Conservation (phyloP, 805 yeast genomes). For the Schwanniomyces yamadae region DNA sequence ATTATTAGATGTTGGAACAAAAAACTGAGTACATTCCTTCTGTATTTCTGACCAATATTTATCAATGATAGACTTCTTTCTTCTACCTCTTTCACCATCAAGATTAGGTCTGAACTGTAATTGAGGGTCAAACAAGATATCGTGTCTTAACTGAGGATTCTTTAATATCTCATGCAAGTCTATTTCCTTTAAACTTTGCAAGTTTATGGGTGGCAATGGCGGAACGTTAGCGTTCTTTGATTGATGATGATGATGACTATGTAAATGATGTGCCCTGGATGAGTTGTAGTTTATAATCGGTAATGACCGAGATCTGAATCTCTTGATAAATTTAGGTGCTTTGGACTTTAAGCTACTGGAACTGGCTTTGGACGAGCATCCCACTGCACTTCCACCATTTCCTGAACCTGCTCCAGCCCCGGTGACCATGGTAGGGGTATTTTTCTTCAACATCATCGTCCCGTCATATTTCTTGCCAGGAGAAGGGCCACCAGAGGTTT, state of each 20-base stretch:
- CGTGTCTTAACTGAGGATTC: constrained; percentile 91
- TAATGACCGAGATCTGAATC: constrained; percentile 38
- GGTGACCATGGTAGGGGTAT: constrained; percentile 1
- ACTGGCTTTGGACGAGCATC: background rate
- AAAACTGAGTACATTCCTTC: constrained; percentile 57
- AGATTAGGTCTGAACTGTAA: constrained; percentile 87
- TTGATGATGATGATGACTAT: constrained; percentile 12
- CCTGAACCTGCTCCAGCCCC: background rate
- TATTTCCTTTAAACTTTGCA: constrained; percentile 78
- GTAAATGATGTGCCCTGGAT: constrained; percentile 9
- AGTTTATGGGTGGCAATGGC: constrained; percentile 77
- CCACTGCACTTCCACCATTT: background rate
- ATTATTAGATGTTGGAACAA: constrained; percentile 9
- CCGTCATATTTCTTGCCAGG: background rate
- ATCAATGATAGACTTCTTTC: constrained; percentile 73
- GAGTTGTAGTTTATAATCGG: constrained; percentile 40
- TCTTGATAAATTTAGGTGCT: constrained; percentile 34
- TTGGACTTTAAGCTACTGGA: constrained; percentile 12
- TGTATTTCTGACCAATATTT: constrained; percentile 81
- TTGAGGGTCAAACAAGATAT: constrained; percentile 87
- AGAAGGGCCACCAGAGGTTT: background rate
- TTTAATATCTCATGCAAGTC: constrained; percentile 85
- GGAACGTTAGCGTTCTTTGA: constrained; percentile 24
- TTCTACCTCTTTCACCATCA: constrained; percentile 85
- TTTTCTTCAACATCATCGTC: constrained; percentile 7